These are phyloP conservation scores for Aspergillus thermomutatus DNA, from an alignment of 2,329 filamentous ascomycete species.

Conservation along the genomic window DNA sequence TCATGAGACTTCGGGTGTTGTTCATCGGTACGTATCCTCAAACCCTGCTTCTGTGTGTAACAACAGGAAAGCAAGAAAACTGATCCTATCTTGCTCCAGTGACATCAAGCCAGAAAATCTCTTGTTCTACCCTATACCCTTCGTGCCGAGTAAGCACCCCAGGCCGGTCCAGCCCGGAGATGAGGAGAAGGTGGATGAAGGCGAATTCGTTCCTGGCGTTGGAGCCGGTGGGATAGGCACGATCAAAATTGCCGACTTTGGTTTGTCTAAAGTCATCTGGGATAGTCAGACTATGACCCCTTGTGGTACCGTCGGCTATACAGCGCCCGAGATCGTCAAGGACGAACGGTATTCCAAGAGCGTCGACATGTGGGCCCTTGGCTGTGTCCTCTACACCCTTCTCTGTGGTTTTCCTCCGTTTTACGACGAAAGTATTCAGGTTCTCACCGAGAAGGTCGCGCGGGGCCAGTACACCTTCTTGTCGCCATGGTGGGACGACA, in stretches of 20 bases:
- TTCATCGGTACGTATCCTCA: slow-evolving; percentile 73
- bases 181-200: slow-evolving; percentile 95
- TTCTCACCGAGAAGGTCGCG: slow-evolving; percentile 95
- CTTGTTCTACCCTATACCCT: slow-evolving; percentile 81
- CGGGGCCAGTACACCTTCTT: slow-evolving; percentile 96
- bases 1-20: slow-evolving; percentile 90
- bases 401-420: slow-evolving; percentile 98
- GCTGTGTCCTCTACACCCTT: slow-evolving; percentile 93
- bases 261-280: slow-evolving; percentile 96
- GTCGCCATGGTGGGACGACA: slow-evolving; percentile 99
- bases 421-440: slow-evolving; percentile 96
- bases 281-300: slow-evolving; percentile 98
- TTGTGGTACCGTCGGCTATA: slow-evolving; percentile 98
- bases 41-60: not conserved
- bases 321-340: slow-evolving; percentile 96
- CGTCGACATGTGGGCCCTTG: slow-evolving; percentile 98
- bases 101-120: slow-evolving; percentile 95
- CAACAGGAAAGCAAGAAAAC: not conserved
- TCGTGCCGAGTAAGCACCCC: slow-evolving; percentile 74
- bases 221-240: slow-evolving; percentile 87
- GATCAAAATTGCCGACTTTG: slow-evolving; percentile 98
- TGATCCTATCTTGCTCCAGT: slow-evolving; percentile 14
- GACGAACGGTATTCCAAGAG: slow-evolving; percentile 98
- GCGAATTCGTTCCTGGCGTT: slow-evolving; percentile 78
- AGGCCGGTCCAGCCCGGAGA: slow-evolving; percentile 83